Evolutionary conservation across 169 alveolate genomes (phyloP), one percentile per base, ranked within the genome.

Genomic region (Theileria annulata): DNA sequence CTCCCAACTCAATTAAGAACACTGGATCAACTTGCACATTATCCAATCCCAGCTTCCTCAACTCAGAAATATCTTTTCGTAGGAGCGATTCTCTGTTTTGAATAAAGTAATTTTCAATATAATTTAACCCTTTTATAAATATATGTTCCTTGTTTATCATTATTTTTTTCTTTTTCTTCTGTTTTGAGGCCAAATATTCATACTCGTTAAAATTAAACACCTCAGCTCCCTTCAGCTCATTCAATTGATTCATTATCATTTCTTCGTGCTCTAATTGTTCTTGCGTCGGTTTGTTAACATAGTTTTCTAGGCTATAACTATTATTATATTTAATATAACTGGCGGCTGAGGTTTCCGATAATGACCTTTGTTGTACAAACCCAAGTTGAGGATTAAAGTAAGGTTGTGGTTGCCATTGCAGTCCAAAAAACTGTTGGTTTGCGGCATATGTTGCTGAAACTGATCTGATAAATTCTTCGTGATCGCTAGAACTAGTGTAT

Each of bases 1-100:
- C 90, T 33, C 90, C 90, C 49, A 78, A 62, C 21, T 47, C 33
- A 12, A 27, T 35, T 3, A 84, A 71, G 74, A 48, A 84, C 47
- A 64, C 80, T 9, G 30, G 19, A 5, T 77, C 86, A 19, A 84
- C 58, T 23, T 59, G 42, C 0, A 84, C 30, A n/a, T 76, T 71
- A 1, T 58, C 58, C 58, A 27, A 13, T 28, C 74, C 67, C 79
- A 72, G 17, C 21, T 19, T 42, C 35, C 79, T 51, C 47, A 48
- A 13, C 13, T 30, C 37, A 23, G 31, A 19, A 2, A n/a, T 62
- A 68, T 68, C 27, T 19, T 37, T 68, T 25, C 37, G 51, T 3
- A 47, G 19, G 9, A 31, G 25, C 64, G 49, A 35, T 49, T 25
- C 49, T 19, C 56, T 1, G 63, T 68, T 68, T 19, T 21, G 42